Base-by-base conservation (phyloP, 2,329 filamentous ascomycete species). In the Dryadomyces sulphureus region DNA sequence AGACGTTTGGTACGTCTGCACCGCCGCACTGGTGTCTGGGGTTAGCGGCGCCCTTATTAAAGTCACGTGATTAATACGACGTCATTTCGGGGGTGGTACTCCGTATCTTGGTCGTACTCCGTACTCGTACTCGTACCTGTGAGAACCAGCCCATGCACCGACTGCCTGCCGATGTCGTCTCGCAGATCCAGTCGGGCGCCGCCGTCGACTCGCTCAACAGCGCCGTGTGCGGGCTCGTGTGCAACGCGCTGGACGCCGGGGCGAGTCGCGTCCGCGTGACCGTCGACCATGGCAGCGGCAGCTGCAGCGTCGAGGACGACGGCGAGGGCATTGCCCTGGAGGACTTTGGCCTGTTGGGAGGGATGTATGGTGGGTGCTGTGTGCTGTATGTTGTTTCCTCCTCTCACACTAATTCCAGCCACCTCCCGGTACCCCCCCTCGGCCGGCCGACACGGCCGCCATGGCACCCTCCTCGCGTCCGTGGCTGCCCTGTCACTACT, bases 121-220 rank as follows among this genome's bases (percentile, higher is more conserved):
- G 7, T 12, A 7, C 25, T 30, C 25, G 7, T 30, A 7, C 25
- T 30, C 25, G 7, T 30, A 7, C 25, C 25, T 12, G 12, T 30
- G 25, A 12, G 12, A 30, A 7, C 61, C 78, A 78, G 73, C 73
- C 70, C 50, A 90, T 92, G 57, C 69, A 70, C 52, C 77, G 70
- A 43, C 71, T 94, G 49, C 83, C 87, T 12, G 64, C 73, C 34
- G 70, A 84, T 53, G 85, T 84, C 47, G 70, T 79, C 54, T 76
- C 81, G 41, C 85, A 88, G 59, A 81, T 98, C 64, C 84, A 81
- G 58, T 94, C 90, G 1, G 93, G 90, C 0, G 77, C 78, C n/a
- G 69, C 74, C 46, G 81, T 96, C 54, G 83, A 79, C 2, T 82
- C 79, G 39, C 67, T 96, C 27, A 81, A 81, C 54, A 73, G 66